Percentiles rank a stretch among this genome's conserved stretches.
These are phyloP conservation scores for Populus deltoides DNA, from an alignment of 345 rosid species.

Conservation along the genomic window DNA sequence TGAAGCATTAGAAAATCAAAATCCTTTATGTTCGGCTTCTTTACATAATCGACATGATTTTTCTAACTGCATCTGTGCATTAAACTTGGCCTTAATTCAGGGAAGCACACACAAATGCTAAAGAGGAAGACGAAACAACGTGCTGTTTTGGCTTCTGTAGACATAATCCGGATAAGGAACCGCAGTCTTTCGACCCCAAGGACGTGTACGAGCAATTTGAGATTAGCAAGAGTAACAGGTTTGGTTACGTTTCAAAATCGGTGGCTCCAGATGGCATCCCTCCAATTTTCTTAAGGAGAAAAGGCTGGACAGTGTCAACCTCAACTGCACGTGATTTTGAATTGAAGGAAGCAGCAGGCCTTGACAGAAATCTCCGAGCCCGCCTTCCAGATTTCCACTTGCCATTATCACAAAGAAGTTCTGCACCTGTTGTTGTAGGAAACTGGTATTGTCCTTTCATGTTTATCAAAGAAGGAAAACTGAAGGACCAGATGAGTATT, in stretches of 20 bases:
- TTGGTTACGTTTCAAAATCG: constrained; percentile 7
- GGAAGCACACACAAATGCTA: constrained; percentile 11
- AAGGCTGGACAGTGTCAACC: constrained; percentile 10
- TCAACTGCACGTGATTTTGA: not conserved
- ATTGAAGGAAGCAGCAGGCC: constrained; percentile 19
- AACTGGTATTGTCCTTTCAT: constrained; percentile 22
- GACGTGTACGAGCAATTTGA: constrained; percentile 3
- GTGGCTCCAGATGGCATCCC: constrained; percentile 12
- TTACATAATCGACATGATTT: too few species aligned
- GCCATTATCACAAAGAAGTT: constrained; percentile 8
- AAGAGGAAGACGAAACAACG: constrained; percentile 15
- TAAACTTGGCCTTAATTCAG: not conserved
- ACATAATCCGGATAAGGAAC: not conserved
- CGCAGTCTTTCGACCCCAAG: not conserved
- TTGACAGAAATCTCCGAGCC: constrained; percentile 3
- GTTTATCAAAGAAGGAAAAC: constrained; percentile 10
- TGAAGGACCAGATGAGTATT: constrained; percentile 11
- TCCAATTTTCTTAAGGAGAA: constrained; percentile 13
- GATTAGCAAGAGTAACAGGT: not conserved
- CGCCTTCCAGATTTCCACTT: constrained; percentile 12
- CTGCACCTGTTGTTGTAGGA: constrained; percentile 2
- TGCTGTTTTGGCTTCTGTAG: constrained; percentile 10
- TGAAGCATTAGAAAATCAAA: not conserved
- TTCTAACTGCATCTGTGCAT: too few species aligned
- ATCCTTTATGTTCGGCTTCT: not conserved